phyloP scores from a whole-genome alignment of 2,329 filamentous ascomycete species.

The Neofusicoccum umdonicola region DNA sequence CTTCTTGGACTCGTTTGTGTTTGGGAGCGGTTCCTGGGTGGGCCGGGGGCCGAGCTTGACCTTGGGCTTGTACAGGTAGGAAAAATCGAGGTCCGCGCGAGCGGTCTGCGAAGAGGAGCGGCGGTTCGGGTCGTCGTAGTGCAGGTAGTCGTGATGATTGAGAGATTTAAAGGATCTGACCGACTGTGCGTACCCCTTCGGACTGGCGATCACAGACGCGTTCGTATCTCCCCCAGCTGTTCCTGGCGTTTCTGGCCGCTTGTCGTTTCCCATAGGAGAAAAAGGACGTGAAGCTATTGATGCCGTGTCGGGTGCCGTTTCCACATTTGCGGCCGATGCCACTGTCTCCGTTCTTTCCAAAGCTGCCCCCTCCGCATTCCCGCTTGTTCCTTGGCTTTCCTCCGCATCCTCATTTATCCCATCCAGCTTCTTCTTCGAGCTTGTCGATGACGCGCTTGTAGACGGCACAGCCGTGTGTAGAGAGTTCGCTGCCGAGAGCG shows the following conservation, averaged over 20 bases:
- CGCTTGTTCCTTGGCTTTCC: slow-evolving; percentile 47
- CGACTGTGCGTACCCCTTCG: slow-evolving; percentile 19
- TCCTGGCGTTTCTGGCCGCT: slow-evolving; percentile 11
- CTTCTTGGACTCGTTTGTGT: slow-evolving; percentile 57
- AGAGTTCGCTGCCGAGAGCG: slow-evolving; percentile 83
- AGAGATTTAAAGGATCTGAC: slow-evolving; percentile 18
- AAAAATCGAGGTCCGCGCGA: slow-evolving; percentile 43
- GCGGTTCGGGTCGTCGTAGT: slow-evolving; percentile 36
- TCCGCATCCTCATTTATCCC: slow-evolving; percentile 94
- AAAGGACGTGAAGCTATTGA: slow-evolving; percentile 6
- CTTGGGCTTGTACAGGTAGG: slow-evolving; percentile 66
- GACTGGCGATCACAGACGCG: slow-evolving; percentile 25
- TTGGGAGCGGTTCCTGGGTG: slow-evolving; percentile 54
- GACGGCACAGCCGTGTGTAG: slow-evolving; percentile 85
- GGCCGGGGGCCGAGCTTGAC: slow-evolving; percentile 87
- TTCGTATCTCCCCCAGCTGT: not conserved
- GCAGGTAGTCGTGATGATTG: slow-evolving; percentile 16
- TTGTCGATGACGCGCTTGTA: slow-evolving; percentile 66
- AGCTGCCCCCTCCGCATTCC: not conserved
- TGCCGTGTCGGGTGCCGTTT: slow-evolving; percentile 11
- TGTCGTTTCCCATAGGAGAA: slow-evolving; percentile 10
- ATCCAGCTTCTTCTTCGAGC: slow-evolving; percentile 73
- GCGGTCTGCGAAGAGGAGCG: slow-evolving; percentile 43
- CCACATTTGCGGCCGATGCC: slow-evolving; percentile 14
- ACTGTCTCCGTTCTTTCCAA: slow-evolving; percentile 9